Evolutionary conservation across 306 rosid species (phyloP).

Genomic region (Fragaria nilgerrensis): DNA sequence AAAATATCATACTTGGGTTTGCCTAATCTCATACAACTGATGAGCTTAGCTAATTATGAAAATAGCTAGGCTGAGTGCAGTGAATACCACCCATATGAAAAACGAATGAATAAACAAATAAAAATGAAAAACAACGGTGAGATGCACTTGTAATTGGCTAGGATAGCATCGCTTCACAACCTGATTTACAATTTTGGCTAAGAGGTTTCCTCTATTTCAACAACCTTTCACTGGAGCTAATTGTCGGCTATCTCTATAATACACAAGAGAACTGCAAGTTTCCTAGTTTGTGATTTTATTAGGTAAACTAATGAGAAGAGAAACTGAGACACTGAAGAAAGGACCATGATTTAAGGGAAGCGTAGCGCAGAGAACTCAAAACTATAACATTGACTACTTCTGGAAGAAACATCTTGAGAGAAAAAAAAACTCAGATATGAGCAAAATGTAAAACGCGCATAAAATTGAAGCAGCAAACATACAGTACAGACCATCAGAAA

Average conservation of each 20-base stretch:
- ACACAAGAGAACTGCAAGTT: constrained; percentile 31
- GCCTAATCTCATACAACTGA: constrained; percentile 41
- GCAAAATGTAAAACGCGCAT: not conserved
- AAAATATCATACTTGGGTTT: constrained; percentile 39
- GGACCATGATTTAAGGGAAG: constrained; percentile 25
- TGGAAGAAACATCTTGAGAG: not conserved
- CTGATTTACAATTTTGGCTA: constrained; percentile 39
- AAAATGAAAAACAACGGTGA: too few species aligned
- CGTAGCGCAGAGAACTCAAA: too few species aligned
- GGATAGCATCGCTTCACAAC: constrained; percentile 47
- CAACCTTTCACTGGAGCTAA: constrained; percentile 26
- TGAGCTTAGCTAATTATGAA: constrained; percentile 49
- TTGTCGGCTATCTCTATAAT: constrained; percentile 27
- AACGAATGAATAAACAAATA: too few species aligned
- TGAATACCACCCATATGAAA: constrained; percentile 56
- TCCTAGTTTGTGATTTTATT: constrained; percentile 26
- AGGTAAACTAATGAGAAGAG: constrained; percentile 27
- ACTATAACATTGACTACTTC: not conserved
- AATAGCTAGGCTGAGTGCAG: constrained; percentile 58
- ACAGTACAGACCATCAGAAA: not conserved
- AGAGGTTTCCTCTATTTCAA: constrained; percentile 50
- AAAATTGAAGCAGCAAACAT: not conserved
- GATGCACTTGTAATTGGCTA: constrained; percentile 41
- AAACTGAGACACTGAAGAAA: constrained; percentile 28
- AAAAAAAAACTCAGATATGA: too few species aligned